A percentile compares a stretch with the other conserved stretches of the same genome.
Conservation (phyloP, 805 yeast species). For the Metschnikowia gruessii region DNA sequence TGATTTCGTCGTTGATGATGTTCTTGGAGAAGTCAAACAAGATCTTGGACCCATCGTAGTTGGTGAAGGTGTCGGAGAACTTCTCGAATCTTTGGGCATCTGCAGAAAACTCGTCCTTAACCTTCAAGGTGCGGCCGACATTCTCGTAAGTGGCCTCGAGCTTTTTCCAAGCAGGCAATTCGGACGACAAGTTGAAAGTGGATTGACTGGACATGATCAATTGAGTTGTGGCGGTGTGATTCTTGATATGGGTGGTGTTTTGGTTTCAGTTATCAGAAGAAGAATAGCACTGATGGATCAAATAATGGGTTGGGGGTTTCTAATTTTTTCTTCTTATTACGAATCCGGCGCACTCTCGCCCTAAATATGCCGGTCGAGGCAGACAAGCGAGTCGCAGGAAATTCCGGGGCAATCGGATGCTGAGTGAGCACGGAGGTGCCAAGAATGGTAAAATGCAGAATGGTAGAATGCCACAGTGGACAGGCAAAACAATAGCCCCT, state of each 20-base stretch:
- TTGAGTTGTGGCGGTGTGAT: neutral
- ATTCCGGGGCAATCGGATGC: slow-evolving; percentile 6
- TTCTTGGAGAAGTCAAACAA: slow-evolving; percentile 95
- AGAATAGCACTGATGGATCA: neutral
- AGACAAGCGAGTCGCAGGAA: slow-evolving; percentile 2
- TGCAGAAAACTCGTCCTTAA: slow-evolving; percentile 70
- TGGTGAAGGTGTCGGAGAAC: slow-evolving; percentile 72
- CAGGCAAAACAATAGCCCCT: too few relatives aligned
- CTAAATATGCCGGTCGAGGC: slow-evolving; percentile 3
- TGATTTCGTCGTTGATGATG: slow-evolving; percentile 81
- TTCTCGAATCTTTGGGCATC: slow-evolving; percentile 76
- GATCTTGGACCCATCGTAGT: slow-evolving; percentile 84
- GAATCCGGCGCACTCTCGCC: slow-evolving; percentile 16
- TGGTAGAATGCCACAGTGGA: too few relatives aligned
- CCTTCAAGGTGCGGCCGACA: slow-evolving; percentile 67
- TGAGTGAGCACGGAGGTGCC: neutral
- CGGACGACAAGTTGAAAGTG: slow-evolving; percentile 57
- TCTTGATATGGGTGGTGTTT: neutral
- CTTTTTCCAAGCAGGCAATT: slow-evolving; percentile 81
- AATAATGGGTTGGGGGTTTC: too few relatives aligned
- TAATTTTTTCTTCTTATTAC: neutral
- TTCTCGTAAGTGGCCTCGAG: slow-evolving; percentile 68
- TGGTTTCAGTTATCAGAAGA: neutral
- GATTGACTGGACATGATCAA: slow-evolving; percentile 20
- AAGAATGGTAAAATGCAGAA: too few relatives aligned